Evolutionary conservation across 352 stramenopile species (phyloP), one percentile per base, ranked within the genome.

Genomic region (Aphanomyces euteiches): DNA sequence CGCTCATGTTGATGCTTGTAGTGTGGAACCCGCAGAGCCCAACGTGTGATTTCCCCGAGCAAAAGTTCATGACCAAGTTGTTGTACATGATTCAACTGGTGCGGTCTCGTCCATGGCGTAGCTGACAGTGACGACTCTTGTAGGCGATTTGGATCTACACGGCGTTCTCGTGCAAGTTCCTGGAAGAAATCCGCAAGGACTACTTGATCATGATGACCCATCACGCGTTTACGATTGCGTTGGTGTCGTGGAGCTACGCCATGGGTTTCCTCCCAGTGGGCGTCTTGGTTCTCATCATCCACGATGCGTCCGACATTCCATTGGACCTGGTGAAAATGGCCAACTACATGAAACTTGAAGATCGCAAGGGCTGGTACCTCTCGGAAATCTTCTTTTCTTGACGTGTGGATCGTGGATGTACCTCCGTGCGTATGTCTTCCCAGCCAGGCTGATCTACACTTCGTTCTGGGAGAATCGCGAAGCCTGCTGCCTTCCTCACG

Each of bases 121-220:
- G 10, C 43, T 50, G 1, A n/a, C 43, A n/a, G 4, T 13, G 37
- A 19, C 6, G 19, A 37, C 6, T 37, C 48, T 43, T 34, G 47
- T 56, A 93, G 86, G 87, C 85, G 15, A 93, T 96, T 69, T 96
- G 85, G 83, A 92, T 95, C 70, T 95, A 92, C 76, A 94, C 86
- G 28, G 88, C 85, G 37, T 96, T 96, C 66, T 93, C 84, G 68
- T 95, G 87, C 76, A 92, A 93, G 68, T 96, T 91, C 69, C 68
- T 96, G 37, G 88, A 96, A 70, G 87, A 93, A 71, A 88, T 92
- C 57, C 85, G 86, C 58, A 94, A 94, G 75, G 88, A 96, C 64
- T 94, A 95, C 77, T 72, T 93, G 50, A 85, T 94, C 34, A 96
- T 96, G 87, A 95, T 96, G 87, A 85, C 87, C 2, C 88, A 95